Base-by-base conservation (phyloP, 495 filamentous ascomycete genomes). In the Penicillium manginii region DNA sequence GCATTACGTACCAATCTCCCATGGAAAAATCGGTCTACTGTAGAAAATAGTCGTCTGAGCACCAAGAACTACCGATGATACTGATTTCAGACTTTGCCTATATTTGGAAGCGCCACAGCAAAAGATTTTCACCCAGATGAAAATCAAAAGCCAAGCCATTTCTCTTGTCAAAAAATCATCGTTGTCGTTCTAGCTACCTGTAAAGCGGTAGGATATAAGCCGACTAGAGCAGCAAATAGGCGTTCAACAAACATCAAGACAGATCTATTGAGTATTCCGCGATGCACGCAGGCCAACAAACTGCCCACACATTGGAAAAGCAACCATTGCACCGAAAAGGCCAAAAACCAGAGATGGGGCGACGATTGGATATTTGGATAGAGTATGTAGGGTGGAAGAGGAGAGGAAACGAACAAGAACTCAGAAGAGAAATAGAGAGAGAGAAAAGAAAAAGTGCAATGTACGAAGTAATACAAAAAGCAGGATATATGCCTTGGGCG, bases 401-500 rank as follows among this genome's bases (percentile, higher is more conserved):
- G 40, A 54, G 45, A 47, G 21, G 45, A 47, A 12, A 26, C 21
- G 45, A 26, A 47, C 40, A 43, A 43, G 40, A 43, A 9, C 8
- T 19, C 15, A 52, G 19, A 37, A 51, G 43, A 52, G 31, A 32
- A 8, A 29, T 5, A 29, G 26, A 29, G 23, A 23, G 23, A 55
- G 11, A 40, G 32, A 58, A 35, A 35, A 37, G 50, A 50, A 59
- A 52, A 47, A 17, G 32, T 46, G 55, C 55, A 61, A 61, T 64
- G 53, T 69, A 69, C 57, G 51, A 50, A 60, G 23, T 45, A 57
- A 52, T 15, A 55, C 19, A 51, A 57, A 18, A 12, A 56, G 37
- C 40, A 64, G 56, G 54, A 66, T 61, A 65, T 60, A 64, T 64
- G 64, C 64, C 64, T 59, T 58, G 19, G 45, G n/a, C 50, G 58